A percentile compares a stretch with the other conserved stretches of the same genome.
phyloP scores from a whole-genome alignment of 768 basidiomycete genomes.

The Boletales sp. region DNA sequence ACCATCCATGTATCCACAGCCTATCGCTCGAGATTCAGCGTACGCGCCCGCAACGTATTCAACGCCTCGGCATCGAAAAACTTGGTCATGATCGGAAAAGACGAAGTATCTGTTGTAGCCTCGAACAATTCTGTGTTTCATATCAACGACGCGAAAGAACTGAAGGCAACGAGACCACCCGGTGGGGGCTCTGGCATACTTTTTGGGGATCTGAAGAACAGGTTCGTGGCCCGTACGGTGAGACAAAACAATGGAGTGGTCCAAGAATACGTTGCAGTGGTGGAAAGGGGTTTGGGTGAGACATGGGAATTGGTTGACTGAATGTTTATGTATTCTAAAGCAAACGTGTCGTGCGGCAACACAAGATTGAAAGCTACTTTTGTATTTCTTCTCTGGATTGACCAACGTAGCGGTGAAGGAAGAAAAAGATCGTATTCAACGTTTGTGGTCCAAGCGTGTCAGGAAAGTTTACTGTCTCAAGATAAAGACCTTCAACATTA shows the following conservation, averaged over 20 bases:
- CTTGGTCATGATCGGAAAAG: not conserved
- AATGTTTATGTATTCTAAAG: too few species aligned
- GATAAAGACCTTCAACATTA: too few species aligned
- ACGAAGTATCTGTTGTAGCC: not conserved
- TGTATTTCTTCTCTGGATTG: too few species aligned
- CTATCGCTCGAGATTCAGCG: not conserved
- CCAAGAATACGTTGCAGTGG: not conserved
- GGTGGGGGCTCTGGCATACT: too few species aligned
- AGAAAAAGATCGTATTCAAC: too few species aligned
- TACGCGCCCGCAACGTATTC: not conserved
- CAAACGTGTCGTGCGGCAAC: too few species aligned
- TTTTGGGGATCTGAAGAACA: not conserved
- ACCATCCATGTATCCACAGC: not conserved
- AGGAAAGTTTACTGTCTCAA: too few species aligned
- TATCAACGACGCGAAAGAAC: not conserved
- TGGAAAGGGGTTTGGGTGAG: not conserved
- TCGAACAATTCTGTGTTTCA: not conserved
- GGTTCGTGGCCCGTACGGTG: not conserved
- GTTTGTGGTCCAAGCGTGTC: too few species aligned
- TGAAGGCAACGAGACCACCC: not conserved
- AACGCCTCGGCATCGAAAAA: not conserved
- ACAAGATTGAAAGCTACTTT: too few species aligned
- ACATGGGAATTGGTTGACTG: not conserved
- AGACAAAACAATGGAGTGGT: not conserved
- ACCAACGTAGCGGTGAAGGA: too few species aligned